phyloP scores from a whole-genome alignment of 179 eudicot species.

The Spinacia oleracea region DNA sequence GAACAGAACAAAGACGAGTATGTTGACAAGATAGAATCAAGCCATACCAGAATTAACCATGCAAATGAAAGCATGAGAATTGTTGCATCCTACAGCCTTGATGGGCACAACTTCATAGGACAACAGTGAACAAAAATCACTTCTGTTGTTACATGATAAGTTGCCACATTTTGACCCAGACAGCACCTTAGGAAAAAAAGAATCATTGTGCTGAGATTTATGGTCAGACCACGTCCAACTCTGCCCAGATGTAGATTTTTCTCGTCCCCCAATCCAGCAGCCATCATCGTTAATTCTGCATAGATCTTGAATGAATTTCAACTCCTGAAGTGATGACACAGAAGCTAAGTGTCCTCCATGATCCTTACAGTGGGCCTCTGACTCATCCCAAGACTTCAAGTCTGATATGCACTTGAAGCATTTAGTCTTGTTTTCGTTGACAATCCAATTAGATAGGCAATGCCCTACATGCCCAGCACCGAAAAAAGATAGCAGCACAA shows the following conservation, averaged over 20 bases:
- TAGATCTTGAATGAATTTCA: conserved; percentile 49
- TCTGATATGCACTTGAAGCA: conserved; percentile 52
- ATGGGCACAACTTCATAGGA: conserved; percentile 39
- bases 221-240: conserved; percentile 75
- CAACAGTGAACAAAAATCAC: conserved; percentile 51
- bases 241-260: conserved; percentile 30
- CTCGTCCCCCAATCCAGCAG: conserved; percentile 88
- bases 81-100: conserved; percentile 56
- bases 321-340: conserved; percentile 52
- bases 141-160: conserved; percentile 41
- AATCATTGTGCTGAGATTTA: conserved; percentile 47
- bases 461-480: conserved; percentile 33
- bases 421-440: conserved; percentile 47
- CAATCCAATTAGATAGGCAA: conserved; percentile 63
- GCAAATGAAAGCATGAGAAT: conserved; percentile 60
- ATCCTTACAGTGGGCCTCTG: conserved; percentile 54
- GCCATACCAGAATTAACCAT: conserved; percentile 60
- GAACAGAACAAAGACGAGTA: not conserved
- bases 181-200: conserved; percentile 38
- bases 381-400: conserved; percentile 61
- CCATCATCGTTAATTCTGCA: conserved; percentile 50
- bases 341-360: conserved; percentile 66
- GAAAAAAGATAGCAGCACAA: too few species aligned
- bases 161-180: conserved; percentile 35
- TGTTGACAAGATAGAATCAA: not conserved